phyloP scores from a whole-genome alignment of 1,284 basidiomycete genomes.

The Sphaerobolus stellatus region DNA sequence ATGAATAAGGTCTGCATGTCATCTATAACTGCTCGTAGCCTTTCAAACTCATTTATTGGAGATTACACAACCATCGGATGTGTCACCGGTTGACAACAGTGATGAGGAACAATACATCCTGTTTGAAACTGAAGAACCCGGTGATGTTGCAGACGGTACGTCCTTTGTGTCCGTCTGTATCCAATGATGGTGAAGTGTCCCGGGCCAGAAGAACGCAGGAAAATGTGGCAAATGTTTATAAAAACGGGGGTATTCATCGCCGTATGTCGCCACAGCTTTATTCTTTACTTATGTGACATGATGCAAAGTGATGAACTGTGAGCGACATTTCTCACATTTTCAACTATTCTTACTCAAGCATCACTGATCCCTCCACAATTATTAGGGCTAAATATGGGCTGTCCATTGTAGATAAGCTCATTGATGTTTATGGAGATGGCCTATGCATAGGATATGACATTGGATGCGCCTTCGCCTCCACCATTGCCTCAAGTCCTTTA shows the following conservation, averaged over 20 bases:
- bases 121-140: slow-evolving; percentile 20
- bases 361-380: not conserved
- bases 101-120: slow-evolving; percentile 18
- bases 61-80: slow-evolving; percentile 14
- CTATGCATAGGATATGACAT: slow-evolving; percentile 15
- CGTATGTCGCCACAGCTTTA: slow-evolving; percentile 34
- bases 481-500: slow-evolving; percentile 11
- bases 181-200: slow-evolving; percentile 21
- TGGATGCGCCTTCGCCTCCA: slow-evolving; percentile 14
- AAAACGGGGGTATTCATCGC: slow-evolving; percentile 35
- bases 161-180: slow-evolving; percentile 20
- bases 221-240: slow-evolving; percentile 30
- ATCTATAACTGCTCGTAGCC: too few relatives aligned
- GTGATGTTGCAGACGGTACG: slow-evolving; percentile 17
- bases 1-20: too few relatives aligned
- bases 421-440: not conserved
- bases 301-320: slow-evolving; percentile 32
- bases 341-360: too few relatives aligned
- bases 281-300: slow-evolving; percentile 36
- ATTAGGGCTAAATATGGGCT: slow-evolving; percentile 7
- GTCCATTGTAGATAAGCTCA: not conserved
- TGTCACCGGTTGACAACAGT: not conserved
- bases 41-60: too few relatives aligned
- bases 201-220: slow-evolving; percentile 26
- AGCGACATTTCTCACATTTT: not conserved